These are phyloP conservation scores for Gaeumannomyces tritici DNA, from an alignment of 2,329 filamentous ascomycete genomes.

Conservation along the genomic window DNA sequence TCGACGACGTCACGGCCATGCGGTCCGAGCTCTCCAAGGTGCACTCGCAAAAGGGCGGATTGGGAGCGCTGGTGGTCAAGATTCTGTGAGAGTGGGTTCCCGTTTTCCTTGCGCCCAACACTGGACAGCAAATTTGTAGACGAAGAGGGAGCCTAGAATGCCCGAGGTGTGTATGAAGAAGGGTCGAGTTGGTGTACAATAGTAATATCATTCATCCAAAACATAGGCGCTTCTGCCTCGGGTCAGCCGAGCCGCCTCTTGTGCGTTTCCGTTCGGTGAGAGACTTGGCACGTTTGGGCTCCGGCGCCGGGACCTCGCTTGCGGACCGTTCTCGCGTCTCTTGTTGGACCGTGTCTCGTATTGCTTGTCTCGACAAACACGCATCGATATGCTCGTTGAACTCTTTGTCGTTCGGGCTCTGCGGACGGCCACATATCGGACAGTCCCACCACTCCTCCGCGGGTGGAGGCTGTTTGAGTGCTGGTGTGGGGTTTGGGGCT, in stretches of 20 bases:
- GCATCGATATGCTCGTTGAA: slow-evolving; percentile 93
- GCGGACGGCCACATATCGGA: slow-evolving; percentile 74
- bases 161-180: neutral
- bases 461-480: slow-evolving; percentile 16
- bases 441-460: slow-evolving; percentile 65
- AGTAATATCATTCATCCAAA: slow-evolving; percentile 29
- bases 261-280: slow-evolving; percentile 25
- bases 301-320: slow-evolving; percentile 20
- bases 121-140: neutral
- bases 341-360: slow-evolving; percentile 66
- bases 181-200: neutral
- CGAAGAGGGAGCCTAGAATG: neutral
- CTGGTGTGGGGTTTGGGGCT: slow-evolving; percentile 34
- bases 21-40: slow-evolving; percentile 29
- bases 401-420: slow-evolving; percentile 59
- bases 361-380: slow-evolving; percentile 78
- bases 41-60: slow-evolving; percentile 27
- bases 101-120: neutral
- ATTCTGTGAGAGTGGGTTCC: slow-evolving; percentile 11
- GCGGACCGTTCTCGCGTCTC: slow-evolving; percentile 9
- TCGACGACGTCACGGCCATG: slow-evolving; percentile 33
- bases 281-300: slow-evolving; percentile 25
- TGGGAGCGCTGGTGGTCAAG: slow-evolving; percentile 32
- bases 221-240: slow-evolving; percentile 41
- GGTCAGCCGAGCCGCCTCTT: slow-evolving; percentile 21